Conservation (phyloP, 345 rosid species). For the Arabis hirsuta region DNA sequence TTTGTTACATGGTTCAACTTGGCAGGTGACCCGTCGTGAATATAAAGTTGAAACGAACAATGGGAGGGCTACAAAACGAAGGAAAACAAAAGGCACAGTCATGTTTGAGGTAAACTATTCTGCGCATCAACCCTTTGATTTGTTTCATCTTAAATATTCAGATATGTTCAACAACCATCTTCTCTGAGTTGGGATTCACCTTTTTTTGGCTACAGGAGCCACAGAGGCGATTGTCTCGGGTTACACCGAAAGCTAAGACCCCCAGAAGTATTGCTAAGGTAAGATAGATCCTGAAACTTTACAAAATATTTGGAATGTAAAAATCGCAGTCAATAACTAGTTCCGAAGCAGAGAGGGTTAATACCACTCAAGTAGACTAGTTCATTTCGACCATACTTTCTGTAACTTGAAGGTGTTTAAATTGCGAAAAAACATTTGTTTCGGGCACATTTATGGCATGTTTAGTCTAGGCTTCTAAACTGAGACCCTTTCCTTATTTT, state of each 20-base stretch:
- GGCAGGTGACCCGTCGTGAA: slow-evolving; percentile 75
- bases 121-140: background rate
- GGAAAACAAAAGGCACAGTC: slow-evolving; percentile 66
- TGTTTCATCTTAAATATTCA: background rate
- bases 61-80: slow-evolving; percentile 72
- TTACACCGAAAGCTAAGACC: slow-evolving; percentile 58
- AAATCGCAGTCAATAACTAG: background rate
- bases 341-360: too few relatives aligned
- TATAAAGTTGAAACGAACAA: slow-evolving; percentile 70
- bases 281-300: slow-evolving; percentile 18
- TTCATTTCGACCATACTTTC: background rate
- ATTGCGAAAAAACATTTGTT: background rate
- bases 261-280: slow-evolving; percentile 62
- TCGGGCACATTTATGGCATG: background rate
- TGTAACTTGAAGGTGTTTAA: slow-evolving; percentile 1
- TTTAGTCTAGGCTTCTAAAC: too few relatives aligned
- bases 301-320: background rate
- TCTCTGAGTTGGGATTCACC: slow-evolving; percentile 19
- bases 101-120: slow-evolving; percentile 70
- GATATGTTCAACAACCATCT: slow-evolving; percentile 10
- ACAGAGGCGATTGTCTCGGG: slow-evolving; percentile 52
- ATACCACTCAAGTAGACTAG: background rate
- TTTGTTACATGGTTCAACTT: slow-evolving; percentile 14
- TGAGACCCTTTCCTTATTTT: slow-evolving; percentile 7
- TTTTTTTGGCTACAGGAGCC: slow-evolving; percentile 60